Evolutionary conservation across 2,329 filamentous ascomycete genomes (phyloP), one percentile per base, ranked within the genome.

Genomic region (Anthostomella pinea): DNA sequence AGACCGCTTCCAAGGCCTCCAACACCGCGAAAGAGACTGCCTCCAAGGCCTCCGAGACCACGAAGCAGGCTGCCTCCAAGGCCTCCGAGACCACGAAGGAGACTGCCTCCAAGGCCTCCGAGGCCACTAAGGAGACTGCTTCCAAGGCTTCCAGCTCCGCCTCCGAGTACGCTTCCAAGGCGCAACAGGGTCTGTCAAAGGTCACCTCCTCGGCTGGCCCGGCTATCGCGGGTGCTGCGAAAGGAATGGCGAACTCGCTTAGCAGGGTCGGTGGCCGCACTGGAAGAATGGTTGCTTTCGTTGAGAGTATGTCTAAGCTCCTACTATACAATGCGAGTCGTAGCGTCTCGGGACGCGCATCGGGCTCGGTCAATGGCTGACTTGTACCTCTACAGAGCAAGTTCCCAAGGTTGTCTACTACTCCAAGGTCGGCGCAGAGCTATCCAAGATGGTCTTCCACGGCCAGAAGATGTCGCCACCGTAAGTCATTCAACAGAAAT

Each of bases 391-490:
- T 45, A 36, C 61, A 96, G 91, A 82, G 66, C 77, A 93, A 72
- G 79, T 90, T 53, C 93, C 93, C 54, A 82, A 83, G 46, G 83
- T 89, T 48, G 63, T 94, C 63, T 96, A 96, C 80, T 98, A 97
- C 76, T 82, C 84, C 59, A 86, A 82, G 65, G 91, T 97, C 61
- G 85, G 77, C 56, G 70, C 90, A 49, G 93, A 98, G 75, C 75
- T 97, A 43, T 78, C 77, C 63, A 95, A 87, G 77, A 77, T 96
- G 53, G 80, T 97, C 52, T 88, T 89, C 73, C 79, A 81, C 57
- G 83, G 81, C 65, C 89, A 91, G 69, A 87, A 85, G 72, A 96
- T 98, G 89, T 73, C 77, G 62, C 89, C 88, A 69, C 93, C 93
- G 93, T 98, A 85, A 81, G 90, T 73, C 34, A n/a, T 16, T 23